phyloP scores from a whole-genome alignment of 495 filamentous ascomycete species.

The Monascus purpureus region DNA sequence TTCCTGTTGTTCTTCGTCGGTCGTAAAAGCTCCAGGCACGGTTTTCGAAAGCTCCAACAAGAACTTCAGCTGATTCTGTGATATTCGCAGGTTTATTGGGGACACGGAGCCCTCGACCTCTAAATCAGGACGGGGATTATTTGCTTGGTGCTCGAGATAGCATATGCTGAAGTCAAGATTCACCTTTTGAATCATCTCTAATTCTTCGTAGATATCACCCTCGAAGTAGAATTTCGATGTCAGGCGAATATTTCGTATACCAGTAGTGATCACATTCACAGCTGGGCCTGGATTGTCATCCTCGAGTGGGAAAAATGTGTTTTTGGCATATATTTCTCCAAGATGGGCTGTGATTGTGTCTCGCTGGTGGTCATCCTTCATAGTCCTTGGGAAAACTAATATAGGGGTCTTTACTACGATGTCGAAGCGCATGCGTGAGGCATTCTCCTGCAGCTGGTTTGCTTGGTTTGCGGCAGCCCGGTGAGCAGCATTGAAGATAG shows the following conservation, averaged over 20 bases:
- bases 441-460: constrained; percentile 79
- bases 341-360: constrained; percentile 86
- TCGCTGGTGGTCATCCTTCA: constrained; percentile 46
- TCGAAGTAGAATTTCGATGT: constrained; percentile 82
- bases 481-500: constrained; percentile 92
- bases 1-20: constrained; percentile 58
- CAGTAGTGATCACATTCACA: constrained; percentile 80
- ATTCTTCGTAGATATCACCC: constrained; percentile 58
- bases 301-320: constrained; percentile 71
- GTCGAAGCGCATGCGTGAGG: constrained; percentile 83
- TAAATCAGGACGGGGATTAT: constrained; percentile 70
- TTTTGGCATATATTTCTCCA: constrained; percentile 93
- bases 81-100: constrained; percentile 77
- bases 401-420: constrained; percentile 89
- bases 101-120: constrained; percentile 87
- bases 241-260: constrained; percentile 80
- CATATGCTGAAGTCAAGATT: constrained; percentile 86
- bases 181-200: constrained; percentile 93
- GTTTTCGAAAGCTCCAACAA: constrained; percentile 71
- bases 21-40: constrained; percentile 73
- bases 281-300: constrained; percentile 54
- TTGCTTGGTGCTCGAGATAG: constrained; percentile 70
- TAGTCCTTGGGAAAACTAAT: constrained; percentile 72
- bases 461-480: constrained; percentile 93
- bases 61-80: constrained; percentile 82